Conservation (phyloP, 768 basidiomycete species). For the Boletus rex-veris region DNA sequence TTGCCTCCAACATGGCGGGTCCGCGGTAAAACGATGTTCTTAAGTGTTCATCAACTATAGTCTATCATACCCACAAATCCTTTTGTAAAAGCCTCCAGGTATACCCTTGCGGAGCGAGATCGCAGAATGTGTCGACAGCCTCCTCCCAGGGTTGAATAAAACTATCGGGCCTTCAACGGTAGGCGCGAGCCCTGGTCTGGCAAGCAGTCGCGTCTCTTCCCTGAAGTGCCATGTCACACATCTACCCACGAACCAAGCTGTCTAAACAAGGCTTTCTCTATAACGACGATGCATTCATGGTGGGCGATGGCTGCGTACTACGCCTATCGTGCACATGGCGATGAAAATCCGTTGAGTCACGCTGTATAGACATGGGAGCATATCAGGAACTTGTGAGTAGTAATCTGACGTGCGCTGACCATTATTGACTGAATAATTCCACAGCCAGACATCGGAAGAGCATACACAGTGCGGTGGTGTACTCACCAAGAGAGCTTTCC, state of each 20-base stretch:
- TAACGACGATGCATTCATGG: conserved; percentile 35
- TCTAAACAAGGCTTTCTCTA: conserved; percentile 7
- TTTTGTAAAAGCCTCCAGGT: no score
- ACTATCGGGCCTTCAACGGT: no score
- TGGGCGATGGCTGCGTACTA: conserved; percentile 54
- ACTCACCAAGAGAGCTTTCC: conserved; percentile 41
- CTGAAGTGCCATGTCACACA: background rate
- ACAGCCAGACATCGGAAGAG: conserved; percentile 35
- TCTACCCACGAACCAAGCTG: background rate
- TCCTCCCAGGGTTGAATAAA: no score
- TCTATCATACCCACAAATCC: no score
- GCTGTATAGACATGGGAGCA: conserved; percentile 48
- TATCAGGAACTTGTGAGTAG: conserved; percentile 43
- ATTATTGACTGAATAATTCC: background rate
- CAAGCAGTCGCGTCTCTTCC: no score
- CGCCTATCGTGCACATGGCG: conserved; percentile 46
- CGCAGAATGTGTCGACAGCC: no score
- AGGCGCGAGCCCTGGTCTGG: no score
- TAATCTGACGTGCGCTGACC: background rate
- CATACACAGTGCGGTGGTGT: conserved; percentile 37
- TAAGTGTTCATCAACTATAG: no score
- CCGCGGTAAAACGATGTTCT: no score
- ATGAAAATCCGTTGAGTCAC: conserved; percentile 39
- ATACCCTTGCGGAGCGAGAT: no score
- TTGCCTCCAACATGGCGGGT: no score